Percentiles rank a stretch among this genome's conserved stretches.
Evolutionary conservation across 164 flowering plant species (phyloP).

Genomic region (Vitis amurensis): DNA sequence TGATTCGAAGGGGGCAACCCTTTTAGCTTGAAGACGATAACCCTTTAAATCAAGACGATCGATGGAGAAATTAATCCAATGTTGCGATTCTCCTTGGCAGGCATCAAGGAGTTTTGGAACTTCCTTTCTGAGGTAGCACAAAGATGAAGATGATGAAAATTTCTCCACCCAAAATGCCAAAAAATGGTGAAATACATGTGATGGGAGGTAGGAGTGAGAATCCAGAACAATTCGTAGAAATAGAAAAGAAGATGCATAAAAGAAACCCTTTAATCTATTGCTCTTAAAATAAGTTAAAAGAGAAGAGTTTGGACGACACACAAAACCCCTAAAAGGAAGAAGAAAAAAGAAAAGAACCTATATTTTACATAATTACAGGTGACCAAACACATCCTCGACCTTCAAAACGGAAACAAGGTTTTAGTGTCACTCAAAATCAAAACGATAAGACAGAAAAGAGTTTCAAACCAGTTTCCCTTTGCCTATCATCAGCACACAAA

Average conservation of each 20-base stretch:
- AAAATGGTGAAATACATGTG: too few relatives aligned
- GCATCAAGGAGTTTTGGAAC: too few relatives aligned
- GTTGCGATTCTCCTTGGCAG: too few relatives aligned
- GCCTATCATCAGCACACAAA: conserved; percentile 10
- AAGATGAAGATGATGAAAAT: too few relatives aligned
- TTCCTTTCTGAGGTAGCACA: too few relatives aligned
- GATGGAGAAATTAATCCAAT: too few relatives aligned
- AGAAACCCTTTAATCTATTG: conserved; percentile 2
- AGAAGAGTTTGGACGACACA: neutral
- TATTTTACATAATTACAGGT: conserved; percentile 21
- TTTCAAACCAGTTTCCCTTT: conserved; percentile 13
- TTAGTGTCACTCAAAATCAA: conserved; percentile 1
- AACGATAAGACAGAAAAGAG: conserved; percentile 1
- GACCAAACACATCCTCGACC: conserved; percentile 25
- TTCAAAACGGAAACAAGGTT: neutral
- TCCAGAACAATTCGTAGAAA: too few relatives aligned
- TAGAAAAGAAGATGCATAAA: neutral
- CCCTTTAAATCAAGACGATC: too few relatives aligned
- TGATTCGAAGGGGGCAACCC: too few relatives aligned
- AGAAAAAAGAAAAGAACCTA: conserved; percentile 6
- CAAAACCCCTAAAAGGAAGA: neutral
- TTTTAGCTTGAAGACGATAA: too few relatives aligned
- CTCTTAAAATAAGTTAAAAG: neutral
- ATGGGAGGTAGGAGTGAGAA: too few relatives aligned
- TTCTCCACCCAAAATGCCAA: too few relatives aligned